Evolutionary conservation across 2,329 filamentous ascomycete species (phyloP), one percentile per base, ranked within the genome.

Genomic region (Fonsecaea pedrosoi): DNA sequence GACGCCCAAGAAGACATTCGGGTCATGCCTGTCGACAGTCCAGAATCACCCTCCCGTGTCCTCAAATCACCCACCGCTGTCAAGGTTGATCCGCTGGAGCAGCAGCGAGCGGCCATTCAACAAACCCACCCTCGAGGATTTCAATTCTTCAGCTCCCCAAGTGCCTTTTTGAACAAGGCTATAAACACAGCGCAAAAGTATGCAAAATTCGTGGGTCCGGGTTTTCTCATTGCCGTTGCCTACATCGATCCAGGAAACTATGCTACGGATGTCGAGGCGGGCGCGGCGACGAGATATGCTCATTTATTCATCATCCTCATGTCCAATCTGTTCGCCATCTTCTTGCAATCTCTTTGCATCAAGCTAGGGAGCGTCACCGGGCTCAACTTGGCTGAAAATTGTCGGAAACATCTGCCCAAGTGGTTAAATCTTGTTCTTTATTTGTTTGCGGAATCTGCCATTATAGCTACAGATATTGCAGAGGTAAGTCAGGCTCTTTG

Each of bases 401-500:
- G 88, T 72, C 84, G 88, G 38, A 86, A 83, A 8, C 88, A 89
- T 74, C 81, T 90, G 13, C 89, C 89, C 1, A 80, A 80, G 70
- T 91, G 89, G 89, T 74, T 91, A 63, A 89, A 88, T 68, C 83
- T 85, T 54, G 73, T 82, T 18, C 79, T 91, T 2, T 91, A 91
- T 72, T 75, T 83, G 21, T 79, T 91, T 69, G 85, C 88, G 1
- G 89, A 91, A 75, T 78, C 84, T 4, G 88, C 89, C 67, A 91
- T 91, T 65, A 87, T 91, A 61, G 89, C 89, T 0, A 91, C 89
- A 0, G 89, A 91, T 75, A 87, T 91, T 70, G 89, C 89, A 64
- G 89, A 91, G 78, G 85, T 85, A 73, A 70, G 78, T n/a, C 50
- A 40, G 8, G 3, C 38, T 50, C 45, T 30, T 15, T 3, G 10